phyloP scores from a whole-genome alignment of 1,139 yeast genomes.

The Zygosaccharomyces pseudobailii region DNA sequence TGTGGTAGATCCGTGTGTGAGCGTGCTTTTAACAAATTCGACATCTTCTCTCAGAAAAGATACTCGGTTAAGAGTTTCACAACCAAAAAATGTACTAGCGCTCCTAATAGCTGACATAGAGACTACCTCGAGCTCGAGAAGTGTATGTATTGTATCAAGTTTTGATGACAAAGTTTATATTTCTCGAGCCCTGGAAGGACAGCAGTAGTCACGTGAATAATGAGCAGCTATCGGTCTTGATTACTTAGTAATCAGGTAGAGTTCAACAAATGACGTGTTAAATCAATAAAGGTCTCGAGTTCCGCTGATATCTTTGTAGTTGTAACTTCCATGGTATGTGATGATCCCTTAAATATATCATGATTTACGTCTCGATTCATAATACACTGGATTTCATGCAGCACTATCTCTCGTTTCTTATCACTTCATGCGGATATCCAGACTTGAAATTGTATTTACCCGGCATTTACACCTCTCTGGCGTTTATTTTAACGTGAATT shows the following conservation, averaged over 20 bases:
- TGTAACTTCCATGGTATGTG: too few species aligned
- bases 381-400: not conserved
- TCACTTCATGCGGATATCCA: not conserved
- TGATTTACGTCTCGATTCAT: slow-evolving; percentile 3
- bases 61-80: slow-evolving; percentile 67
- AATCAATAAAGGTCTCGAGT: too few species aligned
- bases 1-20: slow-evolving; percentile 48
- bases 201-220: not conserved
- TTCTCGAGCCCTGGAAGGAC: not conserved
- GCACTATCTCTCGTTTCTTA: not conserved
- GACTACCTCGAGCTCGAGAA: not conserved
- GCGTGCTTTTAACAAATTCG: slow-evolving; percentile 52
- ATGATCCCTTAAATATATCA: not conserved
- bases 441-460: too few species aligned
- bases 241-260: too few species aligned
- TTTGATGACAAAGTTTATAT: not conserved
- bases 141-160: not conserved
- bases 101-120: slow-evolving; percentile 6
- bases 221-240: too few species aligned
- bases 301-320: not conserved
- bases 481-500: too few species aligned
- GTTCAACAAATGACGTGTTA: too few species aligned
- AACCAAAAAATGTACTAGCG: slow-evolving; percentile 40
- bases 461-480: too few species aligned
- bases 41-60: slow-evolving; percentile 70